Conservation (phyloP, 164 flowering plant species). For the Aristolochia fimbriata region DNA sequence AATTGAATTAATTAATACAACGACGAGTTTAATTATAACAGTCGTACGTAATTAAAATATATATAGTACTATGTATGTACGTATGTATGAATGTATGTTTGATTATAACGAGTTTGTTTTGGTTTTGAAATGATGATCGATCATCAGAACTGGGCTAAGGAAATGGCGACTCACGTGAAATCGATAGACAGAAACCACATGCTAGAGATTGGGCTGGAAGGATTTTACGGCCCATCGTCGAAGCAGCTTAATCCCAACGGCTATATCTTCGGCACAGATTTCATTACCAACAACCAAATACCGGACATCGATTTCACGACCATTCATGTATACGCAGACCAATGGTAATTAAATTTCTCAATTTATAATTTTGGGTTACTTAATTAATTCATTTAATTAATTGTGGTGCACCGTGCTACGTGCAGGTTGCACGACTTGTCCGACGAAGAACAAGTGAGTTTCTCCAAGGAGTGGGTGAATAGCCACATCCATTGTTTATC, state of each 20-base stretch:
- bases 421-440: slow-evolving; percentile 17
- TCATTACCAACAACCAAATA: slow-evolving; percentile 35
- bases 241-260: slow-evolving; percentile 22
- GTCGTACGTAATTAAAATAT: no score
- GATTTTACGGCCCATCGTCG: slow-evolving; percentile 40
- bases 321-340: slow-evolving; percentile 38
- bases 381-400: no score
- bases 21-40: no score
- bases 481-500: slow-evolving; percentile 30
- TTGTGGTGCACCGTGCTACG: no score
- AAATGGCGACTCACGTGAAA: slow-evolving; percentile 37
- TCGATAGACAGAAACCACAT: slow-evolving; percentile 39
- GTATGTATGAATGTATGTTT: no score
- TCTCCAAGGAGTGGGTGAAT: slow-evolving; percentile 24
- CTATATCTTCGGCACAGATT: slow-evolving; percentile 27
- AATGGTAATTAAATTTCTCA: slow-evolving; percentile 16
- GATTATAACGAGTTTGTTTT: no score
- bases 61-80: no score
- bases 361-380: no score
- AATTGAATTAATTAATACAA: no score
- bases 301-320: slow-evolving; percentile 35
- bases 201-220: slow-evolving; percentile 47
- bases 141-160: slow-evolving; percentile 20
- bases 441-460: slow-evolving; percentile 18
- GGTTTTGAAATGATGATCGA: no score